Evolutionary conservation across 441 rosid species (phyloP).

Genomic region (Corymbia calophylla): DNA sequence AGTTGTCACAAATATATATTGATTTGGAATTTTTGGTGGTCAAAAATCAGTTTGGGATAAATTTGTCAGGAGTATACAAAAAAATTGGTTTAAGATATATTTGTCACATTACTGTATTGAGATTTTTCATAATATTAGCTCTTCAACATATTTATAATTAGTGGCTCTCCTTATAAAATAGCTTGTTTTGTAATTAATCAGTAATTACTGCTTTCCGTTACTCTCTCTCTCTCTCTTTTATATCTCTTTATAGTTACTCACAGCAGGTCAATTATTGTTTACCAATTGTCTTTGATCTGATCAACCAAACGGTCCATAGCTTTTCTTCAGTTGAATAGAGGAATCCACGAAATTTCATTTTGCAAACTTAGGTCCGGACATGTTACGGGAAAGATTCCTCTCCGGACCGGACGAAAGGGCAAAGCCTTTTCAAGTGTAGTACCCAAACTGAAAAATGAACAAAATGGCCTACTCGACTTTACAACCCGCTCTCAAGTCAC

Average conservation of each 20-base stretch:
- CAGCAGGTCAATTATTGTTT: rapidly evolving
- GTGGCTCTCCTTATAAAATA: neutral
- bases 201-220: neutral
- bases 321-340: neutral
- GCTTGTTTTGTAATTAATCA: rapidly evolving
- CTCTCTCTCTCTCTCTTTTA: too few species aligned
- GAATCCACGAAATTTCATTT: neutral
- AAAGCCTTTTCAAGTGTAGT: neutral
- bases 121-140: too few species aligned
- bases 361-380: neutral
- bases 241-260: neutral
- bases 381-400: neutral
- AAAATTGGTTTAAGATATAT: too few species aligned
- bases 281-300: neutral
- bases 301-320: neutral
- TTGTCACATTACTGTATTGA: too few species aligned
- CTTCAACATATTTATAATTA: too few species aligned
- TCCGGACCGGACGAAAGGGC: neutral
- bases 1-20: too few species aligned
- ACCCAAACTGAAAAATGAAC: neutral
- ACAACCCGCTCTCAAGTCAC: neutral
- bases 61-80: too few species aligned
- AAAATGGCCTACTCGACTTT: neutral
- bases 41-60: too few species aligned
- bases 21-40: too few species aligned